phyloP scores from a whole-genome alignment of 305 asterid species.

The Fraxinus latifolia region DNA sequence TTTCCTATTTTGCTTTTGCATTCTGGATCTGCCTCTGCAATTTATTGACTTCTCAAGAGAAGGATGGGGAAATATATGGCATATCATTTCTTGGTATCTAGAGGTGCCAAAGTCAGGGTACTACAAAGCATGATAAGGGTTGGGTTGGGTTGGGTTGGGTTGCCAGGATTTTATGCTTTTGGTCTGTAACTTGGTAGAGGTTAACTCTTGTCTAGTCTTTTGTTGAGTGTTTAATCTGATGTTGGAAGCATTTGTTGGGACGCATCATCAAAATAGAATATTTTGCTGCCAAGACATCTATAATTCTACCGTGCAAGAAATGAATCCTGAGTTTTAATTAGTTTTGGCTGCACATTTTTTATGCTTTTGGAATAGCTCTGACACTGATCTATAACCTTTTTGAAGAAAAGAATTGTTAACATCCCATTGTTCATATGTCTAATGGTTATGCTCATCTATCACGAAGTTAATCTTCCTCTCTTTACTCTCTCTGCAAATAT shows the following conservation, averaged over 20 bases:
- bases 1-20: neutral
- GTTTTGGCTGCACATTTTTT: neutral
- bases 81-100: neutral
- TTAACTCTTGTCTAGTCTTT: neutral
- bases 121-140: neutral
- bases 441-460: neutral
- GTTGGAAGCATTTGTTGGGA: neutral
- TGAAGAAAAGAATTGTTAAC: too few relatives aligned
- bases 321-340: neutral
- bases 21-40: neutral
- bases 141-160: too few relatives aligned
- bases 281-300: neutral
- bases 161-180: neutral
- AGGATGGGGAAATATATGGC: neutral
- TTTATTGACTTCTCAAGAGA: neutral
- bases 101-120: neutral
- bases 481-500: neutral
- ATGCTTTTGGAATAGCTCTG: neutral
- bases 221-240: neutral
- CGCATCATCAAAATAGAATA: neutral
- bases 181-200: neutral
- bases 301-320: neutral
- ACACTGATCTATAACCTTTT: too few relatives aligned
- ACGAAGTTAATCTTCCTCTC: neutral
- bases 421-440: neutral